Base-by-base conservation (phyloP, 2,329 filamentous ascomycete genomes). In the Xylariaceae sp. region DNA sequence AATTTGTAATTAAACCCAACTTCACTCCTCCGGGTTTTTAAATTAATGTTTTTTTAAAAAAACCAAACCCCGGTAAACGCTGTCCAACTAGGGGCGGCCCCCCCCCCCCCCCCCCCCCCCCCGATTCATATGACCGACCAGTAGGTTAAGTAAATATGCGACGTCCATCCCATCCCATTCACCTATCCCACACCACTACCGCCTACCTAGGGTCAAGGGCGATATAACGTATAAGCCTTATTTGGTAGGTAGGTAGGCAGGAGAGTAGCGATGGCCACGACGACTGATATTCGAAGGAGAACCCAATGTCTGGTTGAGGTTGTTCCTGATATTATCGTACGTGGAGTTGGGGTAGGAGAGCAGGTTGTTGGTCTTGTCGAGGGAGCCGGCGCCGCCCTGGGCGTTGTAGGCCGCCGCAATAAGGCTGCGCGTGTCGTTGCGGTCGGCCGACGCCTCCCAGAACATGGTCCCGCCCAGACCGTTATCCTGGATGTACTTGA, bases 381-480 rank as follows among this genome's bases (percentile, higher is more conserved):
- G 46, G 15, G 51, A 45, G 29, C 37, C 39, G 1, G 43, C 16
- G 28, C 53, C 54, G 24, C 54, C 53, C 42, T 53, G 53, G 16
- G 52, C 37, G 21, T 43, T 48, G 50, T 44, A 57, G 0, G 55
- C 46, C 3, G 54, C 34, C n/a, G 43, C 46, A 34, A 85, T 81
- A 51, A 92, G 64, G 48, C 79, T 85, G 3, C 72, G 70, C 9
- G 61, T 62, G 13, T 71, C 76, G 3, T 54, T 69, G 52, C 73
- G 73, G 59, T 94, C 87, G 6, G 71, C 78, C 44, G 79, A 85
- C 12, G 76, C 79, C 59, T 92, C 85, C 86, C 86, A 94, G 74
- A 85, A 94, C 85, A 92, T 90, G 19, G 75, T 79, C 16, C 86
- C 87, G 3, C 81, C 85, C 1, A 92, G 69, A 0, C 77, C 72